Base-by-base conservation (phyloP, 2,329 filamentous ascomycete genomes). In the Claviceps sp. region DNA sequence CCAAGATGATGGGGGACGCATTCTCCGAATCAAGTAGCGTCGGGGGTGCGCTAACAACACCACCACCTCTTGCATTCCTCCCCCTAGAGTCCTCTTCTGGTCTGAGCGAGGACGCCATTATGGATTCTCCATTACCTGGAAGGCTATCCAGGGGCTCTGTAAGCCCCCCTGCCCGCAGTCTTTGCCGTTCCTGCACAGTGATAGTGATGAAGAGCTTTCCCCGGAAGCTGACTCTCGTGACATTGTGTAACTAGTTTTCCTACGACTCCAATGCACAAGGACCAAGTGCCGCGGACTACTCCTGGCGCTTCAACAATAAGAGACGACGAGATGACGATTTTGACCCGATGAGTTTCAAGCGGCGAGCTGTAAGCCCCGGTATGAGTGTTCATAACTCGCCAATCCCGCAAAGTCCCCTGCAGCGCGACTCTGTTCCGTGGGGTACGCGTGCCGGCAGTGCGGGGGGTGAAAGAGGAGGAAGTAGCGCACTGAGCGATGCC, bases 381-480 rank as follows among this genome's bases (percentile, higher is more conserved):
- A 83, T 96, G 75, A 95, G 88, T 64, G 84, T 85, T 1, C 88
- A 95, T 61, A 94, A 91, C 67, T 94, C 87, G 55, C 91, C 91
- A 1, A 76, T 95, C 38, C 79, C 91, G 59, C 88, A 95, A 64
- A 91, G 86, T 51, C 88, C 90, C 1, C 78, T 86, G 57, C 82
- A 91, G 62, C 77, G 83, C 47, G 86, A 89, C 56, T 71, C 71
- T 44, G 77, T 75, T 49, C 76, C 83, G 0, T 90, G 86, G 85
- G 84, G 85, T n/a, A 83, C 81, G 6, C 74, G 83, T 16, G 78
- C 85, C 37, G 75, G 81, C 5, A 84, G 80, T 57, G 81, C 77
- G 55, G 78, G 68, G 58, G 80, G 69, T 50, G 77, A 72, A 56
- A 71, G 72, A 61, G 68, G 70, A 53, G 69, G 75, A 54, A 68